A percentile compares a stretch with the other conserved stretches of the same genome.
phyloP scores from a whole-genome alignment of 148 eudicot genomes.

The Cornus kousa region DNA sequence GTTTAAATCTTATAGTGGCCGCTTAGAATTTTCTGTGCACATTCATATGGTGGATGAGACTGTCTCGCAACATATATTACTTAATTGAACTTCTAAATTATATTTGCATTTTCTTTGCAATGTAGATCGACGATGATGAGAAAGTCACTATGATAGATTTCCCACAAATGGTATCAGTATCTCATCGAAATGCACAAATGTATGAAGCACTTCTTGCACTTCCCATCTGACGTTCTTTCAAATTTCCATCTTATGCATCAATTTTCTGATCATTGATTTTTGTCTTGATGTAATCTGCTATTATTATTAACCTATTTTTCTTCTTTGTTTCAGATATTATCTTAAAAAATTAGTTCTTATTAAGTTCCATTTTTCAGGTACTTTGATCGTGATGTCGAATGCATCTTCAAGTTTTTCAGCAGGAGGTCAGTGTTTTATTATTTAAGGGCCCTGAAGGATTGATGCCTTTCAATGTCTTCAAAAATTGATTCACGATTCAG shows the following conservation, averaged over 20 bases:
- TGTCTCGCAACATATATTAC: background rate
- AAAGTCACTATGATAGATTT: conserved; percentile 90
- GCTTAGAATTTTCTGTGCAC: no score
- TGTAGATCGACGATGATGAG: conserved; percentile 92
- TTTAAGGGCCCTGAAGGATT: background rate
- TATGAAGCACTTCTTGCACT: conserved; percentile 24
- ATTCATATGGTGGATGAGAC: background rate
- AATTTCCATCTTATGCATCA: background rate
- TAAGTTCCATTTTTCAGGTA: conserved; percentile 49
- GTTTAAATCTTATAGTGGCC: no score
- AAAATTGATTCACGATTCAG: background rate
- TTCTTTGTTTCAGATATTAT: background rate
- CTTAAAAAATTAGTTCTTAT: background rate
- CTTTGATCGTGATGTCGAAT: conserved; percentile 95
- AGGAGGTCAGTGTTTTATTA: conserved; percentile 54
- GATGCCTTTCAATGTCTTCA: background rate
- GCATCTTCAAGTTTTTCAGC: conserved; percentile 85
- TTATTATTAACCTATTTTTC: background rate
- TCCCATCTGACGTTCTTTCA: background rate
- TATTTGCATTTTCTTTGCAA: background rate
- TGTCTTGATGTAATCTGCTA: background rate
- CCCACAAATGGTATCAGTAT: conserved; percentile 97
- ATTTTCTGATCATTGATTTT: background rate
- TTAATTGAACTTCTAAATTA: background rate
- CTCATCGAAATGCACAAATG: conserved; percentile 93